Evolutionary conservation across 1,284 basidiomycete genomes (phyloP).

Genomic region (Leccinum subrobustum): DNA sequence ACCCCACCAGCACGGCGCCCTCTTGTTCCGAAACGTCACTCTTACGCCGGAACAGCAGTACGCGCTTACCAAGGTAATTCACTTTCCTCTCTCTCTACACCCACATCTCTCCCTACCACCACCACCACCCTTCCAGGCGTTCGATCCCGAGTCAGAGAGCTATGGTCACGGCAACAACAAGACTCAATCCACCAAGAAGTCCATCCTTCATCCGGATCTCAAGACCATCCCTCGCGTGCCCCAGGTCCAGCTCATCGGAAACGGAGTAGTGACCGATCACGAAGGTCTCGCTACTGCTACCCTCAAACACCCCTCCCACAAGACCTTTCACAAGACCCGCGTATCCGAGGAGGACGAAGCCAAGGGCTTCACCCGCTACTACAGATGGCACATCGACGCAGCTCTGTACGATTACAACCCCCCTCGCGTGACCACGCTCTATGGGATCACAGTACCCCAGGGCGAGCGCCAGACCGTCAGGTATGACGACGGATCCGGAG

Average conservation of each 20-base stretch:
- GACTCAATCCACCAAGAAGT: conserved; percentile 67
- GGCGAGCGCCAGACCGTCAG: conserved; percentile 68
- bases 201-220: conserved; percentile 80
- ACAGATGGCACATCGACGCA: conserved; percentile 94
- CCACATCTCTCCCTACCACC: background rate
- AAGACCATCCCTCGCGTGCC: conserved; percentile 85
- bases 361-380: conserved; percentile 79
- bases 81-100: background rate
- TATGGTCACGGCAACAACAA: conserved; percentile 88
- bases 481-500: conserved; percentile 89
- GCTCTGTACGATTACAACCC: conserved; percentile 85
- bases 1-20: conserved; percentile 58
- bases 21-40: conserved; percentile 71
- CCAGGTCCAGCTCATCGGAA: conserved; percentile 86
- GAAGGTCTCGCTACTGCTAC: conserved; percentile 72
- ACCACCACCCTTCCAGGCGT: conserved; percentile 43
- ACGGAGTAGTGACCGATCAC: conserved; percentile 70
- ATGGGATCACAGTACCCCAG: conserved; percentile 73
- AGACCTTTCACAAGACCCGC: conserved; percentile 85
- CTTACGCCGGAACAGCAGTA: conserved; percentile 83
- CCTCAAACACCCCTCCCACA: conserved; percentile 83
- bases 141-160: conserved; percentile 70
- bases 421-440: conserved; percentile 89
- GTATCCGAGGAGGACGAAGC: conserved; percentile 77
- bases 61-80: conserved; percentile 69